Base-by-base conservation (phyloP, 2,329 filamentous ascomycete species). In the Thelonectria blattea region DNA sequence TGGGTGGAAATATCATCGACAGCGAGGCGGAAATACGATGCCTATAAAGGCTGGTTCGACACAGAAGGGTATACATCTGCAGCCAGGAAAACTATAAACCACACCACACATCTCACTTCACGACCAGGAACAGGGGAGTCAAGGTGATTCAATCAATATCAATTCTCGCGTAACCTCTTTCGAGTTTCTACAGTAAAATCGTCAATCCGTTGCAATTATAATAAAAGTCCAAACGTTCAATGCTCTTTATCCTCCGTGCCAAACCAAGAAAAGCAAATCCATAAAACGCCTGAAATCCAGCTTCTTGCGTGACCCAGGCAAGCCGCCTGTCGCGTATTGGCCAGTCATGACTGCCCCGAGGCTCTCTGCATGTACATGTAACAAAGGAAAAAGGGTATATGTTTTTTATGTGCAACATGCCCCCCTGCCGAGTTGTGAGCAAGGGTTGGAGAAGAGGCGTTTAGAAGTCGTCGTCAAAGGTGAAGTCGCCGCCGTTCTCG, bases 401-500 rank as follows among this genome's bases (percentile, higher is more conserved):
- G 62, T 61, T 58, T 46, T 30, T 55, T 50, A 59, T 65, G 42
- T 66, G 52, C 51, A 52, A 50, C 52, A 17, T 43, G 57, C 52
- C 56, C 18, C n/a, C 37, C 12, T 22, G 41, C 34, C 43, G n/a
- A 22, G 42, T 55, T 62, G 47, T 46, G 48, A 58, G 52, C 24
- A 59, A 56, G 51, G 43, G 47, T 39, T 56, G 59, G 48, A n/a
- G 20, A 39, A 9, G 27, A 24, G 27, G 52, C 72, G 75, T 83
- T 84, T 91, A 98, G 75, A 99, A 99, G 81, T 99, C 95, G 68
- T 98, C 94, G 70, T 98, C 93, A 72, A 99, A 98, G 77, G 80
- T 85, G 81, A 99, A 96, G 81, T 94, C 92, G 65, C 92, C 91
- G 39, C 85, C 85, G 65, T 87, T 87, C 72, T 84, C 82, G 65